Base-by-base conservation (phyloP, 768 basidiomycete species). In the Xerocomellus amylosporus region DNA sequence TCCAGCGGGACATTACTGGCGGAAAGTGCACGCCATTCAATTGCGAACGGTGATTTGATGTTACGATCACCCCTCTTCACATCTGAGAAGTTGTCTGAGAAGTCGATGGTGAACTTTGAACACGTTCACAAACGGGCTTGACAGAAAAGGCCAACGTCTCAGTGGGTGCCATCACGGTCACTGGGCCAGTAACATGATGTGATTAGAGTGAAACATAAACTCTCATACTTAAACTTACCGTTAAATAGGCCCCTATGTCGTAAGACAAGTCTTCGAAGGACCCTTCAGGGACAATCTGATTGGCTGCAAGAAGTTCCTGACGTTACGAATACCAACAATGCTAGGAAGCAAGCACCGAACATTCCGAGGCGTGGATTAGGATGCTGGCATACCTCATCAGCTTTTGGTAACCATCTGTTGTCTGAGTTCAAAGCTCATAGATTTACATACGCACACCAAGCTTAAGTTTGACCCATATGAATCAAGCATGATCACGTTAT, bases 371-470 rank as follows among this genome's bases (percentile, higher is more conserved):
- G 34, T 49, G 53, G 37, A 51, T n/a, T 8, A 19, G 19, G 36
- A 58, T 61, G 56, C 56, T 56, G 56, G 54, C 52, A 62, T 51
- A 33, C 40, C 8, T 8, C 24, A 19, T 55, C 50, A 36, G 31
- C 37, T 36, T 61, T 55, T 50, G 28, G 57, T 49, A 56, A 53
- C 20, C 8, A 5, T 49, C 22, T 33, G 17, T 38, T 40, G 51
- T 53, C 62, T 64, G 58, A 60, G 56, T 59, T 66, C 55, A 40
- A 64, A 54, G 58, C 28, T 43, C 42, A 63, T 55, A 37, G 55
- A 48, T 55, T 67, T 63, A 60, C 56, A 63, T 58, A 61, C 53
- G 6, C 51, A 40, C 30, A 44, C 50, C 53, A 64, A 61, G 54
- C 61, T 65, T 60, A 63, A 50, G 63, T 65, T 65, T 63, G 50